Conservation (phyloP, 176 grass and related monocot genomes). For the maize (Zea mays) region DNA sequence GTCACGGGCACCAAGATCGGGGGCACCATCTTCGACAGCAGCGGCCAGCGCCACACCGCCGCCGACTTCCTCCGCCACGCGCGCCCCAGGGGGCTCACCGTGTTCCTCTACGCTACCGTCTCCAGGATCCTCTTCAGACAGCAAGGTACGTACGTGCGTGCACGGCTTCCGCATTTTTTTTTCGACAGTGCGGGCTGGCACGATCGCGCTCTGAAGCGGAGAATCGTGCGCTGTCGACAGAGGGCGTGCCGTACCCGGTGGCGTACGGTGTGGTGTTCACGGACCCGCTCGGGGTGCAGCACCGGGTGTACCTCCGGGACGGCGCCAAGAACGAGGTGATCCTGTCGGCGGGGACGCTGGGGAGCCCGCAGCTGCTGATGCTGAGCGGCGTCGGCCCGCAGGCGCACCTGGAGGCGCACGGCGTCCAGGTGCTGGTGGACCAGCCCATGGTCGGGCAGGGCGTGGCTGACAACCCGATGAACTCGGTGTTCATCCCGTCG, state of each 20-base stretch:
- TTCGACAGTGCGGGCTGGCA: no score
- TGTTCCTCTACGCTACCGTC: conserved; percentile 65
- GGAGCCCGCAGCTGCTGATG: conserved; percentile 89
- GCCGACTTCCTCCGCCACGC: conserved; percentile 81
- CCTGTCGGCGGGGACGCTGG: conserved; percentile 64
- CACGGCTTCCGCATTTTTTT: no score
- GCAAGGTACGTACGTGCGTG: background rate
- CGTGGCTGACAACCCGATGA: conserved; percentile 88
- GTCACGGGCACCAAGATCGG: conserved; percentile 82
- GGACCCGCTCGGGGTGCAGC: conserved; percentile 51
- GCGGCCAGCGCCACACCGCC: conserved; percentile 67
- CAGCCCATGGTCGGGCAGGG: conserved; percentile 77
- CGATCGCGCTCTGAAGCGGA: no score
- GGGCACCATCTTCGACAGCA: conserved; percentile 76
- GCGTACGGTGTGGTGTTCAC: conserved; percentile 72
- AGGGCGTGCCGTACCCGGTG: conserved; percentile 44
- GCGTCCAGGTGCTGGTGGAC: conserved; percentile 58
- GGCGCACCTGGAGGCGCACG: conserved; percentile 61
- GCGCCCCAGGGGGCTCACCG: conserved; percentile 49
- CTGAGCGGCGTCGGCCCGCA: conserved; percentile 73
- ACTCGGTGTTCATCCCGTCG: conserved; percentile 70
- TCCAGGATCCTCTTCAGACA: conserved; percentile 61
- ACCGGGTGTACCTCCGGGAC: conserved; percentile 64
- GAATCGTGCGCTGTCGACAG: background rate
- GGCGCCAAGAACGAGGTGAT: conserved; percentile 63